These are phyloP conservation scores for Micractinium conductrix DNA, from an alignment of 139 green algal genomes.

Conservation along the genomic window DNA sequence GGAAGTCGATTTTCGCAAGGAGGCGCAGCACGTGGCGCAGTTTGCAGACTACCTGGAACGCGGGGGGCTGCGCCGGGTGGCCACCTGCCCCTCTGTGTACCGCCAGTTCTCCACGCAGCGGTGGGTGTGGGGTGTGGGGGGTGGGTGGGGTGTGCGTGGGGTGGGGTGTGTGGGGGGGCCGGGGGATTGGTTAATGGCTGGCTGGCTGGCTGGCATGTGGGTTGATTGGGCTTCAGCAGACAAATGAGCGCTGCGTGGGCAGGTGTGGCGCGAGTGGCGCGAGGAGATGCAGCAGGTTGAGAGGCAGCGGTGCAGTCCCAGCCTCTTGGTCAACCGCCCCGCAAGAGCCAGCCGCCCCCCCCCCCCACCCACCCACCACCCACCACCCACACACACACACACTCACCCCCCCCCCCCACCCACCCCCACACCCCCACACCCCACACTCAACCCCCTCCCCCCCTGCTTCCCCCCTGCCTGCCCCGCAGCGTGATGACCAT, in stretches of 20 bases:
- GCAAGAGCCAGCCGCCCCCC: too few species aligned
- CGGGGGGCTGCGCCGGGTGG: slow-evolving; percentile 61
- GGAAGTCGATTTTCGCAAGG: slow-evolving; percentile 93
- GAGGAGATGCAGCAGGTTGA: too few species aligned
- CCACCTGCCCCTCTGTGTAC: slow-evolving; percentile 87
- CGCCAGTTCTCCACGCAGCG: slow-evolving; percentile 70
- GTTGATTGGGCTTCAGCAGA: too few species aligned
- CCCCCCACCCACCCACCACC: too few species aligned
- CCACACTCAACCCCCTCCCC: neutral
- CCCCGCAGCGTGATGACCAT: slow-evolving; percentile 86
- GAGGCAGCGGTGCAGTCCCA: too few species aligned
- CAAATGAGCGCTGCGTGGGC: too few species aligned
- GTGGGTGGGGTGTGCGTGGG: neutral
- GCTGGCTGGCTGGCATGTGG: too few species aligned
- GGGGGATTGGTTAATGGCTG: too few species aligned
- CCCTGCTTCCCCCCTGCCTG: neutral
- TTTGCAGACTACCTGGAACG: slow-evolving; percentile 85
- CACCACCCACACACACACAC: too few species aligned
- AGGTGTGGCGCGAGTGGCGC: too few species aligned
- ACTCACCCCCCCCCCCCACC: too few species aligned
- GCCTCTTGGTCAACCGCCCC: too few species aligned
- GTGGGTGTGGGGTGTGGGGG: slow-evolving; percentile 45
- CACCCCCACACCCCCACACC: neutral
- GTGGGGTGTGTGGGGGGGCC: neutral
- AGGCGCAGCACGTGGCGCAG: slow-evolving; percentile 77